Base-by-base conservation (phyloP, 2,329 filamentous ascomycete genomes). In the Ophiobolus disseminans region DNA sequence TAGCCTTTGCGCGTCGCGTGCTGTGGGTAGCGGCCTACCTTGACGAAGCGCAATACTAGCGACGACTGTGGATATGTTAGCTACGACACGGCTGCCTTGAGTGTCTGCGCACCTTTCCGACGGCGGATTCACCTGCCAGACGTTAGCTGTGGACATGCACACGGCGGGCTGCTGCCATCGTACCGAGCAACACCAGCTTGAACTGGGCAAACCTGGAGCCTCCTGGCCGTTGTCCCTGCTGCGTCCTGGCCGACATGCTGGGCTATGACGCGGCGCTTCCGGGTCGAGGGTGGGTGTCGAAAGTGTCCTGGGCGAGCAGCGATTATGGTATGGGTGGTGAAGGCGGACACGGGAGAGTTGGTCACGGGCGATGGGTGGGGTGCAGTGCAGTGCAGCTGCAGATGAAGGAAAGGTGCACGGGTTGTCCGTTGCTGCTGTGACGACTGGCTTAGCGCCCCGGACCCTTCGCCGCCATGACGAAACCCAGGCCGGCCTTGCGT, bases 181-280 rank as follows among this genome's bases (percentile, higher is more conserved):
- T 84, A 97, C 94, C 94, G 60, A 99, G 83, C 72, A 99, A 82
- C 61, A 99, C 94, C 67, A 99, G 85, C 83, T 99, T 99, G 81
- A 99, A 99, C 83, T 99, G 94, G 68, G 94, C 93, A 77, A 99
- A 97, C 70, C 93, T 87, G 77, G 89, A 71, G 58, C 70, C 83
- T 68, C 82, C 82, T 53, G 83, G 82, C 60, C 85, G 80, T 69
- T 79, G 81, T 71, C 82, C 81, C 85, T 86, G 87, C 85, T 82
- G 86, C 79, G 86, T 86, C 86, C 91, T 86, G 75, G 89, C 84
- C 78, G 92, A 89, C 93, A 97, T 97, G 74, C 37, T 67, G 53
- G 61, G 50, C 20, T 51, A 49, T 58, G 65, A 59, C 52, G 58
- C 58, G 60, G 62, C 55, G 58, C 55, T 55, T 52, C 45, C 50